Evolutionary conservation across 2,329 filamentous ascomycete species (phyloP), one percentile per base, ranked within the genome.

Genomic region (Pseudogymnoascus sp.): DNA sequence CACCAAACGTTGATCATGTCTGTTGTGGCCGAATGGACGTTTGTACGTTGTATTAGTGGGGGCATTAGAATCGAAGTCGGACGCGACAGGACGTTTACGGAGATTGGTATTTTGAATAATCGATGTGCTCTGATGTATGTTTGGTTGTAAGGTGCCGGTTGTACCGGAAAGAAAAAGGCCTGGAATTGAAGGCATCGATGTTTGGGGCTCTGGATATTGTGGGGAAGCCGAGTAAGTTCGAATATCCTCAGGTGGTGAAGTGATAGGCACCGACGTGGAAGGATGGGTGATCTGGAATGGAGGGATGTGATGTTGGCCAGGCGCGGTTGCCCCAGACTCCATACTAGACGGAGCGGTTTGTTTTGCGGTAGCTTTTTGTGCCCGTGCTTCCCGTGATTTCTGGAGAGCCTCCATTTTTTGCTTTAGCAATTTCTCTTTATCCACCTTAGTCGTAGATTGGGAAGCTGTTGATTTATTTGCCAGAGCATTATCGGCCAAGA

Each of bases 401-500:
- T 86, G 85, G 21, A 95, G 77, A 21, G 88, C 88, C 65, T 91
- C 90, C 71, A 96, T 87, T 68, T 91, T 91, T 71, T 91, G 84
- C 67, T 90, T 86, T 56, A 93, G 80, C 34, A 92, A 77, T 64
- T 81, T 83, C 63, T 90, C 90, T 65, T 90, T 96, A 67, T 91
- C 83, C 16, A 84, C 84, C 71, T 88, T 84, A 34, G 34, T 34
- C 18, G 49, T 56, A 12, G 49, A 34, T 60, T 40, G 59, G 14
- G 42, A 9, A 37, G 63, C 14, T 42, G 63, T 36, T 59, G 46
- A n/a, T 18, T 46, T 60, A 63, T 37, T 63, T 38, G 59, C 18
- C 21, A 64, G 16, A 31, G 34, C 61, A 63, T 59, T 65, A 63
- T n/a, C 64, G 65, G 37, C 63, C 66, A 14, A 66, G 34, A 3